Evolutionary conservation across 169 alveolate genomes (phyloP), one percentile per base, ranked within the genome.

Genomic region (Plasmodium vinckei): DNA sequence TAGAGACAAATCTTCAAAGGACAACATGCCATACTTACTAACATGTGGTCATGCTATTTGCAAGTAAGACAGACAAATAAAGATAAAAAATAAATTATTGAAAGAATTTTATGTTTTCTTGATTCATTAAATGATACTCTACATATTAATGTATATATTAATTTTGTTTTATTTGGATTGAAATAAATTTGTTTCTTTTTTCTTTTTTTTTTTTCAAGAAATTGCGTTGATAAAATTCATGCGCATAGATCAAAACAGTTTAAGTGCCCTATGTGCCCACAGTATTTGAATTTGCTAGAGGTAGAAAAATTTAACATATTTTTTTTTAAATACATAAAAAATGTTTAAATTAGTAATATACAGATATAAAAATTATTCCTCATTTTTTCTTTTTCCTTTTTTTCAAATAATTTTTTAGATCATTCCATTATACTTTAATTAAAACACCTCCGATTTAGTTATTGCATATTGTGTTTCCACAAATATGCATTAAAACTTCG

Each of bases 41-140:
- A 71, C 92, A n/a, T 89, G 94, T 44, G 94, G 94, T 9, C 94
- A 89, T 46, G 86, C 82, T 15, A 89, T 89, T 61, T 89, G 92
- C 94, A 89, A 75, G 94, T 89, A 59, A 60, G 61, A 27, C 19
- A 1, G 15, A 5, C 63, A 64, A n/a, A 27, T 27, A 27, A 3
- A 1, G 39, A 33, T 33, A 33, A 33, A 33, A 33, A 33, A 2
- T 33, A 33, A 33, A 3, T 33, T 33, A 33, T 33, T 3, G 7
- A 33, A 33, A 33, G 42, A 33, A 33, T 33, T 33, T 33, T 2
- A 33, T 33, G 7, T 33, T 33, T 33, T 33, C 42, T 7, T 33
- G 7, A 33, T 4, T 7, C 42, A 33, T 33, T 33, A 33, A 33
- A 33, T 33, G 5, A 33, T 5, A 33, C 7, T 33, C 42, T 33